phyloP scores from a whole-genome alignment of 225 moss, liverwort and hornwort species.

The Pseudoscleropodium purum region DNA sequence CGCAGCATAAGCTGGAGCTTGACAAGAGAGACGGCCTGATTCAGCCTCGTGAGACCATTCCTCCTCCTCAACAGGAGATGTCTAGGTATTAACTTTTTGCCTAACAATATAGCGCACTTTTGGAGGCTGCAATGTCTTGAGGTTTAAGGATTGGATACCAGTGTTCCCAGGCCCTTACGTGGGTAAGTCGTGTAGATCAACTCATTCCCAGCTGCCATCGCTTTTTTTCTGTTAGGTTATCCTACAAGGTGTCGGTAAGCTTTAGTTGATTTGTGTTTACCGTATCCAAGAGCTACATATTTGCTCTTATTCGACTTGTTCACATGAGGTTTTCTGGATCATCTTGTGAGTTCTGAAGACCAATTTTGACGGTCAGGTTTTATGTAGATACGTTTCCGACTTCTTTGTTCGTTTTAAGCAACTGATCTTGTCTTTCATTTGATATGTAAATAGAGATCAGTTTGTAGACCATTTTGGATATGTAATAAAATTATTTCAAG shows the following conservation, averaged over 20 bases:
- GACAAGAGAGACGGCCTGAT: slow-evolving; percentile 80
- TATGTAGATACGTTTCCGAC: background rate
- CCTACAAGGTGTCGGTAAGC: background rate
- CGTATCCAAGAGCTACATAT: background rate
- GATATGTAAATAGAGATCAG: background rate
- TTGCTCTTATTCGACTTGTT: background rate
- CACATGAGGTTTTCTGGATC: background rate
- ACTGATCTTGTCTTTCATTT: background rate
- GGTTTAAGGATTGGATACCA: background rate
- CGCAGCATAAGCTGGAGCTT: slow-evolving; percentile 89
- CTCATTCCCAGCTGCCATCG: background rate
- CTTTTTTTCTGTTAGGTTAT: background rate
- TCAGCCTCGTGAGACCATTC: slow-evolving; percentile 34
- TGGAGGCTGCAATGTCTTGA: background rate
- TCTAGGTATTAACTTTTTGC: slow-evolving; percentile 14
- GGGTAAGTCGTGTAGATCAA: background rate
- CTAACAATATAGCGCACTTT: background rate
- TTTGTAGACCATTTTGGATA: background rate
- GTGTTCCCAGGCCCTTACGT: background rate
- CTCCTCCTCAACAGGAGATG: slow-evolving; percentile 71
- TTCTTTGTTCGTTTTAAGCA: background rate
- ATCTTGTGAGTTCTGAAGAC: background rate
- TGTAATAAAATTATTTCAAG: slow-evolving; percentile 2
- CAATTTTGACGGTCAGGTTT: background rate
- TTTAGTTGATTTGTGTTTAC: background rate